A percentile compares a stretch with the other conserved stretches of the same genome.
Evolutionary conservation across 169 alveolate species (phyloP).

Genomic region (Cryptosporidium tyzzeri): DNA sequence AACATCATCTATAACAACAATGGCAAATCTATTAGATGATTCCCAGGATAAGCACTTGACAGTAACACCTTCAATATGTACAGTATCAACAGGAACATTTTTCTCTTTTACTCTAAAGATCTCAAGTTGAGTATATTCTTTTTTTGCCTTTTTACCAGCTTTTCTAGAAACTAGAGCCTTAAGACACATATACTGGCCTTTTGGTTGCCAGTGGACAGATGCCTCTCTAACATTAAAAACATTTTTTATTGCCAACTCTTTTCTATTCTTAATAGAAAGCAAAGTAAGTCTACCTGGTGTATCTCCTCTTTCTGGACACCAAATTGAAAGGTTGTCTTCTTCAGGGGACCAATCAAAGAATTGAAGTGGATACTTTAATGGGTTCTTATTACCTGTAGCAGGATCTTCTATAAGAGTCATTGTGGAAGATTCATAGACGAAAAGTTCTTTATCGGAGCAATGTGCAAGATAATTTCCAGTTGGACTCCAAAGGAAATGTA

Average conservation of each 20-base stretch:
- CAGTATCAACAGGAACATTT: conserved; percentile 90
- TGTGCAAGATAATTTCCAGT: conserved; percentile 88
- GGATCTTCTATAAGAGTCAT: conserved; percentile 84
- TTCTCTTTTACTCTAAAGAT: conserved; percentile 89
- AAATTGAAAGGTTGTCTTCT: conserved; percentile 88
- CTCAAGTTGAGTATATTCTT: conserved; percentile 87
- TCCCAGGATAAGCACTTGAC: conserved; percentile 91
- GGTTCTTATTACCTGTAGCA: conserved; percentile 84
- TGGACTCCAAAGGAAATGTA: conserved; percentile 87
- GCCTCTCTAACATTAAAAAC: conserved; percentile 88
- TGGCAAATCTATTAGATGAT: conserved; percentile 88
- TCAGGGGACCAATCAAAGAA: conserved; percentile 92
- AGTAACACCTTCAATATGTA: conserved; percentile 89
- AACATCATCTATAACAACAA: conserved; percentile 88
- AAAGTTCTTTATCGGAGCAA: conserved; percentile 80
- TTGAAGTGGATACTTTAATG: conserved; percentile 86
- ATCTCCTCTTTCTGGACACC: conserved; percentile 89
- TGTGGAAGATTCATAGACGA: conserved; percentile 83
- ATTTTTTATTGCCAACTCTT: conserved; percentile 89
- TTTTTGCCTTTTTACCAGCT: conserved; percentile 89
- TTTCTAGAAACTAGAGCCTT: conserved; percentile 87
- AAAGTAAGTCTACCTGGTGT: conserved; percentile 88
- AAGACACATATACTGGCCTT: conserved; percentile 90
- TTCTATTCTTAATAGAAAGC: conserved; percentile 88
- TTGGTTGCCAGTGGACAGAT: conserved; percentile 91